These are phyloP conservation scores for Neurospora crassa DNA, from an alignment of 2,329 filamentous ascomycete genomes.

Conservation along the genomic window DNA sequence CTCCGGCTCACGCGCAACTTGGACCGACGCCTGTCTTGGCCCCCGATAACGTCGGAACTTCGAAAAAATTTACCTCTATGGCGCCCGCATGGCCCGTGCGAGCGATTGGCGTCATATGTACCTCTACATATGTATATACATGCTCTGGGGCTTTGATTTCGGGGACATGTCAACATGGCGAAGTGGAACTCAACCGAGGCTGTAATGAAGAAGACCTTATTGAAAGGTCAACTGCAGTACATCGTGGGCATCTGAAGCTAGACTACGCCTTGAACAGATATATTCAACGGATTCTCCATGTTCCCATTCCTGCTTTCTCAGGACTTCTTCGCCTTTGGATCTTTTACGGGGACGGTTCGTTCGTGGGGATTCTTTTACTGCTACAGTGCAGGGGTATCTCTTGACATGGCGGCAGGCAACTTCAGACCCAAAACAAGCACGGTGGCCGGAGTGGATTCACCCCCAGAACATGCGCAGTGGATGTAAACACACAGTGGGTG, in stretches of 20 bases:
- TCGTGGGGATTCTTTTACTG: too few species aligned
- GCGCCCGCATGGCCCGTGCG: neutral
- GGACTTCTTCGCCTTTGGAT: neutral
- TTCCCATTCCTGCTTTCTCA: neutral
- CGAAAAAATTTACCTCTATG: neutral
- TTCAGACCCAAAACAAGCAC: neutral
- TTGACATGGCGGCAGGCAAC: neutral
- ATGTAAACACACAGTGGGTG: neutral
- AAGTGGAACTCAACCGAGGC: neutral
- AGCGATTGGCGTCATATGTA: neutral
- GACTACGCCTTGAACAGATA: too few species aligned
- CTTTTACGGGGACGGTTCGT: neutral
- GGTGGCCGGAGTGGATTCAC: neutral
- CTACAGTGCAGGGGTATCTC: neutral
- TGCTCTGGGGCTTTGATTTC: neutral
- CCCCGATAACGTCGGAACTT: neutral
- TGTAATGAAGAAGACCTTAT: neutral
- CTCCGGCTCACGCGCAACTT: neutral
- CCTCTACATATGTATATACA: too few species aligned
- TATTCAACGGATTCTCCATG: neutral
- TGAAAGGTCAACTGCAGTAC: neutral
- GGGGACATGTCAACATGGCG: neutral
- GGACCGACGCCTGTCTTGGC: neutral
- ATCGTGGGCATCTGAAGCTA: neutral
- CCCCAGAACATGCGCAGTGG: neutral